phyloP scores from a whole-genome alignment of 345 rosid species.

The Bruguiera parviflora region DNA sequence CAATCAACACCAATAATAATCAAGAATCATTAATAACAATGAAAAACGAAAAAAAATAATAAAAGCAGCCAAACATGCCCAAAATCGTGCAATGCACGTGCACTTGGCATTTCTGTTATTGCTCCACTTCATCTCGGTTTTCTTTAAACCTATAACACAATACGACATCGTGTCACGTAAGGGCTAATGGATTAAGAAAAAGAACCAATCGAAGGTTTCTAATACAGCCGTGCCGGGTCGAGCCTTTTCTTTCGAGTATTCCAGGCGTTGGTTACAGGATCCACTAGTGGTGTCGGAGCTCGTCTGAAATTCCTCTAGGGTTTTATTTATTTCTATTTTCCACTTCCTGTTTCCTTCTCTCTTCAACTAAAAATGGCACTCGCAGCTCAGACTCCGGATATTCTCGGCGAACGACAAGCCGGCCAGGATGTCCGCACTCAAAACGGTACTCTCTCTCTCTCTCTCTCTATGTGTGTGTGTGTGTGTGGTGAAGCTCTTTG shows the following conservation, averaged over 20 bases:
- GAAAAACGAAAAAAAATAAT: too few relatives aligned
- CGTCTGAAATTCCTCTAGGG: conserved; percentile 11
- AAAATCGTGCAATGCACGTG: too few relatives aligned
- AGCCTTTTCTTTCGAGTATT: neutral
- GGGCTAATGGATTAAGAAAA: too few relatives aligned
- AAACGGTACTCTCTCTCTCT: conserved; percentile 49
- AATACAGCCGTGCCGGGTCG: too few relatives aligned
- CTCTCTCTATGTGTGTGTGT: neutral
- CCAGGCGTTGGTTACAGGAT: neutral
- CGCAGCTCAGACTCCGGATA: conserved; percentile 64
- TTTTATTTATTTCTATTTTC: neutral
- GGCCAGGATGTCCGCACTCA: conserved; percentile 98
- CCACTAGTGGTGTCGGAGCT: neutral
- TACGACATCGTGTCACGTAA: too few relatives aligned
- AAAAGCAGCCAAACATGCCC: too few relatives aligned
- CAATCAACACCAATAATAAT: too few relatives aligned
- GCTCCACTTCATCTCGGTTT: too few relatives aligned
- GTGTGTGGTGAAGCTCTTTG: neutral
- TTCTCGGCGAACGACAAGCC: conserved; percentile 85
- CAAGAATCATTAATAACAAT: too few relatives aligned
- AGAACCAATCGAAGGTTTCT: too few relatives aligned
- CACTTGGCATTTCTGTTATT: too few relatives aligned
- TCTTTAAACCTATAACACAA: too few relatives aligned
- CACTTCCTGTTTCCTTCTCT: neutral
- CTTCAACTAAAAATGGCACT: conserved; percentile 45